These are phyloP conservation scores for Cichorium intybus DNA, from an alignment of 140 eudicot genomes.

Conservation along the genomic window DNA sequence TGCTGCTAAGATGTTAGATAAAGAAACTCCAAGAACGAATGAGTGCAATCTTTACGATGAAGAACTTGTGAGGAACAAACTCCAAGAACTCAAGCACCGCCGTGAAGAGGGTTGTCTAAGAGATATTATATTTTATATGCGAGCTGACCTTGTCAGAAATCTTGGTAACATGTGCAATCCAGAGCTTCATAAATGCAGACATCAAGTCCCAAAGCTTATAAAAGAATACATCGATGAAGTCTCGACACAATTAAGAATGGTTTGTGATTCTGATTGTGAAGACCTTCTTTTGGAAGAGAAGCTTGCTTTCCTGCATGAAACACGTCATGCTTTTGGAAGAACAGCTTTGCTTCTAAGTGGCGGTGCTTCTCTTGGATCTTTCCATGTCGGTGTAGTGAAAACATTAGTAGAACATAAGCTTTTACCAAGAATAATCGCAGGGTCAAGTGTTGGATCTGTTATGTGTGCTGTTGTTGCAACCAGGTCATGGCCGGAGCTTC, in stretches of 20 bases:
- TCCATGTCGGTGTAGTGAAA: constrained; percentile 89
- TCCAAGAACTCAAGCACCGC: constrained; percentile 75
- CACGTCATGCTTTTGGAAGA: constrained; percentile 92
- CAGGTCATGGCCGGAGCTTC: constrained; percentile 91
- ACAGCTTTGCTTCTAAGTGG: constrained; percentile 92
- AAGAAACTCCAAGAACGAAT: constrained; percentile 55
- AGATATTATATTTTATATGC: constrained; percentile 78
- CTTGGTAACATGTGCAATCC: constrained; percentile 97
- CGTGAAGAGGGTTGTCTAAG: constrained; percentile 81
- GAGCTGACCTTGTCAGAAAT: constrained; percentile 84
- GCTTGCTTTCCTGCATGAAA: constrained; percentile 93
- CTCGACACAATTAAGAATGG: constrained; percentile 74
- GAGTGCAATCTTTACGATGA: constrained; percentile 72
- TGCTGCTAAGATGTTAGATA: constrained; percentile 88
- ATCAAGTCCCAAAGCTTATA: constrained; percentile 81
- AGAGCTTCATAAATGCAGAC: constrained; percentile 87
- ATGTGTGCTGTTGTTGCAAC: constrained; percentile 80
- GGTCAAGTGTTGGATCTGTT: constrained; percentile 91
- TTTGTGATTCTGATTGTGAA: constrained; percentile 81
- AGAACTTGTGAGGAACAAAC: constrained; percentile 78
- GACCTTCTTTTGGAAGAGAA: constrained; percentile 83
- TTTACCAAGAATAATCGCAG: constrained; percentile 83
- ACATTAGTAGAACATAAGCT: constrained; percentile 88
- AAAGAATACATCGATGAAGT: constrained; percentile 90
- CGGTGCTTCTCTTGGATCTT: constrained; percentile 90